Base-by-base conservation (phyloP, 139 green algal genomes). In the Penium margaritaceum region DNA sequence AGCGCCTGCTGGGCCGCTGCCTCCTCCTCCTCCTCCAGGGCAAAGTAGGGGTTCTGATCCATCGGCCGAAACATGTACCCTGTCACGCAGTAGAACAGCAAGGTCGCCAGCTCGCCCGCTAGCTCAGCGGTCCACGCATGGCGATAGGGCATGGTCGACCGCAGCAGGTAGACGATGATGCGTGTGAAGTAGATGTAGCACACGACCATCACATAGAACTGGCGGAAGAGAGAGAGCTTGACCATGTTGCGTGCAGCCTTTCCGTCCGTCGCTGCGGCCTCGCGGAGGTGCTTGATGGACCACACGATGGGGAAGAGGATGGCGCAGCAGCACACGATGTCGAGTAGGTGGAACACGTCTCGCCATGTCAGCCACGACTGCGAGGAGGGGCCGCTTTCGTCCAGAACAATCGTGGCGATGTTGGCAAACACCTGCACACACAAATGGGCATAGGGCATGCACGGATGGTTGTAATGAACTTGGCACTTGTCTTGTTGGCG, bases 271-370 rank as follows among this genome's bases (percentile, higher is more conserved):
- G 34, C 62, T 53, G 74, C 78, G 35, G 78, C 84, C 61, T 87
- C 91, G 1, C 88, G 83, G 62, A 96, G 82, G 78, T 95, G 87
- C 78, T 95, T 95, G 76, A 98, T 98, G 76, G 85, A 92, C 93
- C 93, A 97, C 5, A 97, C 90, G 64, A 97, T 97, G 33, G 93
- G 93, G 83, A 98, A 97, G 36, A 98, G 88, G 63, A 98, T 89
- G 43, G 91, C 91, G 82, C 90, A 96, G 87, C 93, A 98, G 91
- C 93, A 97, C 57, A 95, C 82, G 80, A 98, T 96, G 83, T 97
- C 93, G 19, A 97, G 86, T 47, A 97, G 75, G 85, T 96, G 92
- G 81, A 96, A 91, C 27, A 98, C 84, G 80, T 97, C 88, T n/a
- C 78, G 43, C 91, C 93, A 98, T 27, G 88, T 94, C 79, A 95